These are phyloP conservation scores for Tinospora cordifolia DNA, from an alignment of 164 flowering plant genomes.

Conservation along the genomic window DNA sequence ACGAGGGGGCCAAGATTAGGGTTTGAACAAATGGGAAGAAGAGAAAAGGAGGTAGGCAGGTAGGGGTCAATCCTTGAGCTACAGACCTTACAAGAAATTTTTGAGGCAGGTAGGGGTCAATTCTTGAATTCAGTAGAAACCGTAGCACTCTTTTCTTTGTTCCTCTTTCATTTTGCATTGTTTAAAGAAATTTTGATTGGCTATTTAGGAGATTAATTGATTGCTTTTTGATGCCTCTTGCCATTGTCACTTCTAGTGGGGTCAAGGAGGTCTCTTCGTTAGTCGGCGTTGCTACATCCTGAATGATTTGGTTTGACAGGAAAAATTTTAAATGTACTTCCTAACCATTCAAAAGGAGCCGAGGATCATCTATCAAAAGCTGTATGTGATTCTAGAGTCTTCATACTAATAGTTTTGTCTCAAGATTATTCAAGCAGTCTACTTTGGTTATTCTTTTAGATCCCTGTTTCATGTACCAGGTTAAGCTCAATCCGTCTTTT, in stretches of 20 bases:
- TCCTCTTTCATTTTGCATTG: no score
- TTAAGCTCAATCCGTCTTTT: constrained; percentile 87
- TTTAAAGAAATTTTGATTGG: no score
- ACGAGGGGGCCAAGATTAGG: no score
- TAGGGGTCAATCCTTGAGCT: no score
- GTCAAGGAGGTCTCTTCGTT: no score
- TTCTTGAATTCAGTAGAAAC: no score
- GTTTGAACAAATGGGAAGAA: no score
- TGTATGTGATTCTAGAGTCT: constrained; percentile 36
- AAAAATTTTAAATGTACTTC: constrained; percentile 67
- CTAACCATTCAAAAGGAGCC: constrained; percentile 77
- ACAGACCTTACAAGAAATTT: no score
- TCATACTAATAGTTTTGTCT: constrained; percentile 5
- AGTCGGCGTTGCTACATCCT: constrained; percentile 51
- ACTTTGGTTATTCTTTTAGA: constrained; percentile 11
- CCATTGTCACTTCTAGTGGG: constrained; percentile 33
- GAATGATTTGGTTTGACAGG: constrained; percentile 75
- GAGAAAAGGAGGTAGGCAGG: no score
- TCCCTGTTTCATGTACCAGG: constrained; percentile 39
- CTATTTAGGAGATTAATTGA: no score
- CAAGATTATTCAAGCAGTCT: neutral
- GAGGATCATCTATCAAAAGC: constrained; percentile 96
- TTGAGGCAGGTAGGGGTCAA: no score
- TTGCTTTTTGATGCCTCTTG: neutral
- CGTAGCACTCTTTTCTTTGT: no score